Conservation (phyloP, 768 basidiomycete genomes). For the Phlebiopsis flavidoalba region DNA sequence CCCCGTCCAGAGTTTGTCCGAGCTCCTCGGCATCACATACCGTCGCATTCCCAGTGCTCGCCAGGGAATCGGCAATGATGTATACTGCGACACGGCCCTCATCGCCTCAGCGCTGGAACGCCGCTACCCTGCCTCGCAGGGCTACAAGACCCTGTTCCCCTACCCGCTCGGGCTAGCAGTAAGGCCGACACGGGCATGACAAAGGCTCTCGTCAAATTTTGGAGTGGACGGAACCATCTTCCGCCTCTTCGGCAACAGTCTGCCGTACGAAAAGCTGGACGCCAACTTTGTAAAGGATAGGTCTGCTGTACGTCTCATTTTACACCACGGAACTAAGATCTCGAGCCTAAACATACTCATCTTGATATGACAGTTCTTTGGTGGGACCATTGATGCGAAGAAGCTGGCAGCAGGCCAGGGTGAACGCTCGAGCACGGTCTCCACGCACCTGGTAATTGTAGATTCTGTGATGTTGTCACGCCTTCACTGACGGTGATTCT, state of each 20-base stretch:
- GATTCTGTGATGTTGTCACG: not conserved
- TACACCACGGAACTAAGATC: not conserved
- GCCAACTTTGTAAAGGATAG: slow-evolving; percentile 45
- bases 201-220: slow-evolving; percentile 43
- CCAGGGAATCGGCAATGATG: slow-evolving; percentile 54
- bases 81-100: slow-evolving; percentile 56
- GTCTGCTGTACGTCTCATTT: slow-evolving; percentile 31
- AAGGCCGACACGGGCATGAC: slow-evolving; percentile 41
- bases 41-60: slow-evolving; percentile 47
- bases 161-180: slow-evolving; percentile 28
- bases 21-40: slow-evolving; percentile 46
- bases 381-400: slow-evolving; percentile 34
- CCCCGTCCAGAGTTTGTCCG: slow-evolving; percentile 55
- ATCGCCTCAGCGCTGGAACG: slow-evolving; percentile 48
- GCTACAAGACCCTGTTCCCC: slow-evolving; percentile 46
- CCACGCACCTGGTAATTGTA: slow-evolving; percentile 40
- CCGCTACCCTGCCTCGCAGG: slow-evolving; percentile 44
- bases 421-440: slow-evolving; percentile 32
- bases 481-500: not conserved
- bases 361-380: slow-evolving; percentile 6
- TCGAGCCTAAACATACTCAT: not conserved
- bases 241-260: slow-evolving; percentile 29
- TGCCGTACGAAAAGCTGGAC: slow-evolving; percentile 47
- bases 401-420: slow-evolving; percentile 29
- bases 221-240: slow-evolving; percentile 42